These are phyloP conservation scores for Quercus lobata DNA, from an alignment of 331 rosid species.

Conservation along the genomic window DNA sequence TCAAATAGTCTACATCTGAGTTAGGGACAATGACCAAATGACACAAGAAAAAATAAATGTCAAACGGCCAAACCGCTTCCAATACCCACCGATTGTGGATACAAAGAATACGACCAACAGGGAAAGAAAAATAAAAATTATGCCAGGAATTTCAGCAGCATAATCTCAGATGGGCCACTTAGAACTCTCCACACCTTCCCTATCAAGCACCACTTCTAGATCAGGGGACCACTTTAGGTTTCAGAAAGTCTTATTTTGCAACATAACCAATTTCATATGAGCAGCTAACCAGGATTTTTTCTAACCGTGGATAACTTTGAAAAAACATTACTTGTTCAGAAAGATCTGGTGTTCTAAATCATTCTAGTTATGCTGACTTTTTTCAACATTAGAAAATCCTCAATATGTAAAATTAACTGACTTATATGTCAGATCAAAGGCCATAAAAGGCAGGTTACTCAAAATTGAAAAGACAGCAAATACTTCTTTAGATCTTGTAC, in stretches of 20 bases:
- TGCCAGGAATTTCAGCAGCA: background rate
- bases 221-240: background rate
- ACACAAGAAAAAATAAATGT: background rate
- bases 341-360: background rate
- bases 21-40: background rate
- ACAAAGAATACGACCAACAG: background rate
- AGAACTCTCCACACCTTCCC: background rate
- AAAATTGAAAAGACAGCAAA: background rate
- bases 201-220: background rate
- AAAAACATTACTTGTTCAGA: background rate
- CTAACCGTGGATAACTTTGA: background rate
- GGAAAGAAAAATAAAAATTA: background rate
- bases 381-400: background rate
- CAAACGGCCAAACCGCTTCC: background rate
- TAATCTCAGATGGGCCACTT: background rate
- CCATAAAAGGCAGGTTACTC: background rate
- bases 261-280: background rate
- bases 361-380: background rate
- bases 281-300: background rate
- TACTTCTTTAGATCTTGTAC: background rate
- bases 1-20: no score
- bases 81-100: background rate
- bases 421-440: background rate
- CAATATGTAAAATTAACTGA: background rate
- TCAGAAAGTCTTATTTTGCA: background rate